Percentiles rank a stretch among this genome's conserved stretches.
Evolutionary conservation across 305 asterid species (phyloP).

Genomic region (Solanum hybrid): DNA sequence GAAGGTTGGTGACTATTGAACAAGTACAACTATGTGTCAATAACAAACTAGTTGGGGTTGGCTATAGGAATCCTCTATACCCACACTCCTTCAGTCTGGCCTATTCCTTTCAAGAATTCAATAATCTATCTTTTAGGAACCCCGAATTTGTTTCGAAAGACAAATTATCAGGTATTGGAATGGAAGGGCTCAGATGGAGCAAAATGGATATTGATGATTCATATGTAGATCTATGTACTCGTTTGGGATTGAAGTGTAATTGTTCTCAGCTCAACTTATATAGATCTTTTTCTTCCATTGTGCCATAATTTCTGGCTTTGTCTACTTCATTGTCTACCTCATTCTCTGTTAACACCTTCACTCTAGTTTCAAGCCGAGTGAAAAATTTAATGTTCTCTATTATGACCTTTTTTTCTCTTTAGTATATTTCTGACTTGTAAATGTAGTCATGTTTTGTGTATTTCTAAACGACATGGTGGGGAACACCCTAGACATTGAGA

Average conservation of each 20-base stretch:
- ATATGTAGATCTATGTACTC: neutral
- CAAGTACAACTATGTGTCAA: neutral
- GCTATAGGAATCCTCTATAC: neutral
- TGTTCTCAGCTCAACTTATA: neutral
- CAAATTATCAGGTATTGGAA: neutral
- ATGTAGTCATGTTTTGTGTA: neutral
- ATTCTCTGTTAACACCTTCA: neutral
- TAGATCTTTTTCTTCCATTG: neutral
- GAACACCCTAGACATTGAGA: neutral
- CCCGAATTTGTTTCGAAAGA: neutral
- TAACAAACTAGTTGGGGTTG: neutral
- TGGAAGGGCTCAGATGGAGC: neutral
- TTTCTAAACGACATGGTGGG: neutral
- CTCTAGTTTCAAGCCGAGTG: neutral
- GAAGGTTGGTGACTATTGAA: neutral
- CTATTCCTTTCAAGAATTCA: neutral
- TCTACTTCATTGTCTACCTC: neutral
- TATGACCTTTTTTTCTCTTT: neutral
- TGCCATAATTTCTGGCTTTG: neutral
- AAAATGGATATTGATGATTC: neutral
- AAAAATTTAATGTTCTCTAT: neutral
- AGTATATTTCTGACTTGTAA: neutral
- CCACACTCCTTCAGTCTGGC: neutral
- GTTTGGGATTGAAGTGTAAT: neutral
- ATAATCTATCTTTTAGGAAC: neutral